Evolutionary conservation across 768 basidiomycete genomes (phyloP).

Genomic region (Suillus placidus): DNA sequence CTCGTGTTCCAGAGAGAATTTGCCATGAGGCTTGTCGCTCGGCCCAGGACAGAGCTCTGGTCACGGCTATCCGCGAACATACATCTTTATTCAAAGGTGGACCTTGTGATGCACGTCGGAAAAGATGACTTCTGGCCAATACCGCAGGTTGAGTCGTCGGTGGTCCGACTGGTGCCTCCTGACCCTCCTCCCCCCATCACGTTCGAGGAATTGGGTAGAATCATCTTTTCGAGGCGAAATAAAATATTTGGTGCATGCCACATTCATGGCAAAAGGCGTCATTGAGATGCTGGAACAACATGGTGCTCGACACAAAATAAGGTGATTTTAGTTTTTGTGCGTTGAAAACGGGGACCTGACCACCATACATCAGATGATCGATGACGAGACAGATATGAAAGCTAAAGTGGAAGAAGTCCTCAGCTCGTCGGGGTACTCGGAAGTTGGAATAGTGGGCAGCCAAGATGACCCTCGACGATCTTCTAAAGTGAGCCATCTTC

Average conservation of each 20-base stretch:
- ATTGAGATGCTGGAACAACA: constrained; percentile 92
- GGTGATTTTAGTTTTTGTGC: constrained; percentile 35
- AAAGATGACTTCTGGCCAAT: constrained; percentile 97
- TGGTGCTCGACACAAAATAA: constrained; percentile 84
- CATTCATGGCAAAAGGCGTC: constrained; percentile 93
- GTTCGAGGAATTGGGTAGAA: constrained; percentile 95
- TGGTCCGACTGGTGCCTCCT: constrained; percentile 86
- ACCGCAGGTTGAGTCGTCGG: constrained; percentile 91
- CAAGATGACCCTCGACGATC: constrained; percentile 92
- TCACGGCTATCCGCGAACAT: constrained; percentile 95
- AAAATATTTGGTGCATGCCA: constrained; percentile 88
- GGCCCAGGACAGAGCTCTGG: constrained; percentile 85
- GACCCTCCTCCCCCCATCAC: constrained; percentile 95
- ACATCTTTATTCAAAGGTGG: constrained; percentile 95
- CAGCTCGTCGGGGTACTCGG: constrained; percentile 67
- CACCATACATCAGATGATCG: constrained; percentile 53
- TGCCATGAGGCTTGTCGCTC: constrained; percentile 87
- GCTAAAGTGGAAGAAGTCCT: constrained; percentile 73
- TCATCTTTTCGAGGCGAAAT: constrained; percentile 87
- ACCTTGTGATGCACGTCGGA: constrained; percentile 95
- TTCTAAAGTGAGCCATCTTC: constrained; percentile 68
- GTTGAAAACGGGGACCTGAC: not conserved
- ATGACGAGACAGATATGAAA: constrained; percentile 72
- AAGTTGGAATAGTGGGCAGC: constrained; percentile 65
- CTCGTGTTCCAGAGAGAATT: constrained; percentile 99